Evolutionary conservation across 129 eudicot genomes (phyloP).

Genomic region (Deinandra increscens): DNA sequence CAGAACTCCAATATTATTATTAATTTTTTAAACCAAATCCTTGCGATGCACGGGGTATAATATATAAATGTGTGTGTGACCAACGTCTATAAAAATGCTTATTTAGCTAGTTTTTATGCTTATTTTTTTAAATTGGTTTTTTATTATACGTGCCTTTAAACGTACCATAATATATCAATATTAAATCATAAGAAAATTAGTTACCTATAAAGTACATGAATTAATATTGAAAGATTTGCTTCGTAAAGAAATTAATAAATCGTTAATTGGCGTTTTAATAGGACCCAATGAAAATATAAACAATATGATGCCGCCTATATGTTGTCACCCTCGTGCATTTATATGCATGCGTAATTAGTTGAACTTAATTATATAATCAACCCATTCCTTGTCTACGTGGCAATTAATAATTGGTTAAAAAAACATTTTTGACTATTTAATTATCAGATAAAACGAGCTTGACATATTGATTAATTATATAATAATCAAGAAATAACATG

Average conservation of each 20-base stretch:
- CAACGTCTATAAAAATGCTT: too few relatives aligned
- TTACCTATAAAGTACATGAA: not conserved
- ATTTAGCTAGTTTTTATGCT: too few relatives aligned
- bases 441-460: constrained; percentile 12
- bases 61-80: too few relatives aligned
- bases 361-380: constrained; percentile 15
- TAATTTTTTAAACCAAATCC: too few relatives aligned
- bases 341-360: constrained; percentile 23
- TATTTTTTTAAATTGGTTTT: too few relatives aligned
- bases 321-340: constrained; percentile 26
- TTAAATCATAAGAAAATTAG: too few relatives aligned
- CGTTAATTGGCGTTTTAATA: not conserved
- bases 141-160: too few relatives aligned
- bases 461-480: constrained; percentile 2
- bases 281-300: constrained; percentile 2
- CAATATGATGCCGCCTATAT: constrained; percentile 14
- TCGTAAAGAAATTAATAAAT: not conserved
- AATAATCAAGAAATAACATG: constrained; percentile 7
- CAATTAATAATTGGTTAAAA: constrained; percentile 17
- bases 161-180: too few relatives aligned
- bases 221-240: not conserved
- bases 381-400: constrained; percentile 20
- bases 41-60: too few relatives aligned
- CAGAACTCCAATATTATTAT: too few relatives aligned
- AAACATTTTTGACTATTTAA: not conserved